Base-by-base conservation (phyloP, 345 rosid genomes). In the Cochlearia excelsa region DNA sequence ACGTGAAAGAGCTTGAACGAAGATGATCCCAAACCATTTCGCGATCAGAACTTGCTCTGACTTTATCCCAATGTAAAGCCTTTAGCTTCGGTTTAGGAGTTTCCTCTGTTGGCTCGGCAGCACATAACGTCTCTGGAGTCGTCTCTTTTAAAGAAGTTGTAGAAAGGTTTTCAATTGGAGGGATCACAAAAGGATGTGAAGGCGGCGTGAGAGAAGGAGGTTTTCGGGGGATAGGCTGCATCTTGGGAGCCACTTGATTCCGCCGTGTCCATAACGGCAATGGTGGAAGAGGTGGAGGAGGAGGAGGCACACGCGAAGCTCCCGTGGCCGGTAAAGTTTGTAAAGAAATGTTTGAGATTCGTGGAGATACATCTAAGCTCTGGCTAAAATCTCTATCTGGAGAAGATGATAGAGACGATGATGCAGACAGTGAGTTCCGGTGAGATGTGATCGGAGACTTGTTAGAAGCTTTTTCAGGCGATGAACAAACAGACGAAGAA, bases 1-100 rank as follows among this genome's bases (percentile, higher is more conserved):
- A 90, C 97, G 78, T 81, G 48, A 87, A 90, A 8, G 97, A 90
- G 75, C 88, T 87, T 38, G 95, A 80, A 56, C 90, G 73, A 70
- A 90, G 83, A 30, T 87, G 97, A 80, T 90, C 97, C 95, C 97
- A 90, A 23, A 83, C 97, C 95, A 87, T 90, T 68, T 90, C 95
- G n/a, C 93, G 84, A 71, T 85, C 97, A 8, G 97, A 90, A 80
- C 95, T 90, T 29, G 97, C 97, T 78, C 95, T 81, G 44, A 90
- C 95, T 81, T 90, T 90, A 66, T 90, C 95, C 97, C 97, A 90
- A 42, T 90, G 97, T 55, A 90, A 70, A 1, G 93, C 93, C 75
- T 90, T 87, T 47, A 90, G 53, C 80, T 83, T 90, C 9, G 85
- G 93, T 50, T 85, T 90, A 1, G 75, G 75, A 71, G 80, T 71